These are phyloP conservation scores for Cryptococcus maquisensis DNA, from an alignment of 1,284 basidiomycete genomes.

Conservation along the genomic window DNA sequence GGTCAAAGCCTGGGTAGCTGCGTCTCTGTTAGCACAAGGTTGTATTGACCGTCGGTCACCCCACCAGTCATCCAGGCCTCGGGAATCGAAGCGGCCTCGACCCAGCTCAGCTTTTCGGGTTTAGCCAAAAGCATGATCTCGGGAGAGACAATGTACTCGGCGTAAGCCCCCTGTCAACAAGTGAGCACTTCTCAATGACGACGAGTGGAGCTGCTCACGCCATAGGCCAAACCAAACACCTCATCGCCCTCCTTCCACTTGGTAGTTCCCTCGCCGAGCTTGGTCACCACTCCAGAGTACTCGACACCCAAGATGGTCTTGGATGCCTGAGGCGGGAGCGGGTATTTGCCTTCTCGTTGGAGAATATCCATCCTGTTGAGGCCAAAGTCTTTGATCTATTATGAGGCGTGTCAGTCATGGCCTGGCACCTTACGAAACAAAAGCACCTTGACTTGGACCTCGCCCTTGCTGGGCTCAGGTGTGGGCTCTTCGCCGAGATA, in stretches of 20 bases:
- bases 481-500: slow-evolving; percentile 65
- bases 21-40: neutral
- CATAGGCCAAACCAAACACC: slow-evolving; percentile 75
- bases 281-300: slow-evolving; percentile 70
- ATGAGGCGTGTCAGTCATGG: neutral
- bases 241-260: slow-evolving; percentile 72
- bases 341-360: slow-evolving; percentile 70
- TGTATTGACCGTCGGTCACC: slow-evolving; percentile 26
- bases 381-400: slow-evolving; percentile 56
- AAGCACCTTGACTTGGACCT: slow-evolving; percentile 72
- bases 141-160: slow-evolving; percentile 73
- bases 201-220: slow-evolving; percentile 50
- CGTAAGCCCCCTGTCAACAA: slow-evolving; percentile 72
- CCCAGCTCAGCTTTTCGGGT: slow-evolving; percentile 70
- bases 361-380: slow-evolving; percentile 82
- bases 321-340: slow-evolving; percentile 70
- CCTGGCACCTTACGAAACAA: neutral
- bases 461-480: slow-evolving; percentile 57
- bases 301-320: slow-evolving; percentile 79
- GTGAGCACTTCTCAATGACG: neutral
- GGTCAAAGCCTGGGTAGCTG: slow-evolving; percentile 66
- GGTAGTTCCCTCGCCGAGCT: slow-evolving; percentile 56
- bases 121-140: slow-evolving; percentile 70
- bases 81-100: slow-evolving; percentile 76
- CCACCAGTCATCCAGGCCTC: slow-evolving; percentile 81